phyloP scores from a whole-genome alignment of 768 basidiomycete species.

The Mycena belliarum region DNA sequence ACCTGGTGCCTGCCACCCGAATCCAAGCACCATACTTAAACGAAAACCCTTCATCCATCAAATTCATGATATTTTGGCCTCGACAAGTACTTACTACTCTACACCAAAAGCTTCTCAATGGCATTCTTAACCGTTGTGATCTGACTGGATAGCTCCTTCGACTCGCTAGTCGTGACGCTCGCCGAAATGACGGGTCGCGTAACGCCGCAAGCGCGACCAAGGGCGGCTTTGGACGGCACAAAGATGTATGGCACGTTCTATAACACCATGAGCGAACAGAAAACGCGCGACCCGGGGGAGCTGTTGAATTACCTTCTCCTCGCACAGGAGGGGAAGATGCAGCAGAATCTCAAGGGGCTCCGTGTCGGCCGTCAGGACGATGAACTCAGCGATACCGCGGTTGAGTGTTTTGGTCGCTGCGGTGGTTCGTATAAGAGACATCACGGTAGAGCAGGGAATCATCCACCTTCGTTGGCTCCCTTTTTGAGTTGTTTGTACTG shows the following conservation, averaged over 20 bases:
- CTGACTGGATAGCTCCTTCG: conserved; percentile 86
- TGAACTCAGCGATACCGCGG: conserved; percentile 96
- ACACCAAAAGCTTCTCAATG: conserved; percentile 69
- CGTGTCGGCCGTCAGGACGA: conserved; percentile 94
- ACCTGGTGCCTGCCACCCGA: neutral
- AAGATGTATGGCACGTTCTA: conserved; percentile 97
- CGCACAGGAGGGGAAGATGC: conserved; percentile 95
- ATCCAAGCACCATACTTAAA: too few relatives aligned
- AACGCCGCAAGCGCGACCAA: conserved; percentile 95
- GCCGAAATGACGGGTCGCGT: conserved; percentile 93
- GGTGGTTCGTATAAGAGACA: conserved; percentile 1
- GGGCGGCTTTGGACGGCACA: conserved; percentile 90
- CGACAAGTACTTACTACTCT: too few relatives aligned
- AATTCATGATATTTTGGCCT: neutral
- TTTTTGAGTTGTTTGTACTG: conserved; percentile 99
- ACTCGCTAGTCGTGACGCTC: conserved; percentile 95
- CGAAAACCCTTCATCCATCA: neutral
- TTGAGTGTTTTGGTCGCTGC: conserved; percentile 99
- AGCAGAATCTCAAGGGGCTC: conserved; percentile 97
- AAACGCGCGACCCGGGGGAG: neutral
- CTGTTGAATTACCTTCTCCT: conserved; percentile 80
- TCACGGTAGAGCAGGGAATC: neutral
- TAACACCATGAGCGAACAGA: neutral
- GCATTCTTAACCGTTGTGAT: conserved; percentile 83
- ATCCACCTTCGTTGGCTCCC: conserved; percentile 94